phyloP scores from a whole-genome alignment of 2,329 filamentous ascomycete species.

The Lecanicillium sp. region DNA sequence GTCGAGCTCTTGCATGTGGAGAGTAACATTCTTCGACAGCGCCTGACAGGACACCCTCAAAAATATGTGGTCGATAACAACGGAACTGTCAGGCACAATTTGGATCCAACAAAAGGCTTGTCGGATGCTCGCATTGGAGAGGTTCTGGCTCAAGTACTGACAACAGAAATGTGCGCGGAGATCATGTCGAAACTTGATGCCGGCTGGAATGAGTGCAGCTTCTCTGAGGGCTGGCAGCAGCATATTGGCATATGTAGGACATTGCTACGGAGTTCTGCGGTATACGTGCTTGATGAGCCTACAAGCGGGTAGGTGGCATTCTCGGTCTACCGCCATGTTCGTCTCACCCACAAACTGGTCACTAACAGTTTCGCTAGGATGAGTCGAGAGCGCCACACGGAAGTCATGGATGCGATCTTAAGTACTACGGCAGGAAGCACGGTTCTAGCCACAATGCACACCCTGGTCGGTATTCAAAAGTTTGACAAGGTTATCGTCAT shows the following conservation, averaged over 20 bases:
- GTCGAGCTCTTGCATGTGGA: neutral
- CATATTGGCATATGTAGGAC: neutral
- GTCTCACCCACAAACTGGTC: neutral
- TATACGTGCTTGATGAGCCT: conserved; percentile 3
- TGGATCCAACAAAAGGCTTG: neutral
- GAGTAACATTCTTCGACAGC: neutral
- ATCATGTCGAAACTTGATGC: conserved; percentile 1
- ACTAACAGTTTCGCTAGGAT: neutral
- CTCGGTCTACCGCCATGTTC: neutral
- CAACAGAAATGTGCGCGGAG: neutral
- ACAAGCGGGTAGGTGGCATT: conserved; percentile 1
- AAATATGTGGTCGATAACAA: neutral
- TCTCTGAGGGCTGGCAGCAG: conserved; percentile 1
- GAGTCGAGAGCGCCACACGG: neutral
- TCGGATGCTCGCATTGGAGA: neutral
- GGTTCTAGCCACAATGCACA: neutral
- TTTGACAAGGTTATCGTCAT: conserved; percentile 1
- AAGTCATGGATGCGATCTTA: neutral
- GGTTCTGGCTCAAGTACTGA: neutral
- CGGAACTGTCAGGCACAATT: neutral
- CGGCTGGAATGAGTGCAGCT: conserved; percentile 1
- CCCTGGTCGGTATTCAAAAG: neutral
- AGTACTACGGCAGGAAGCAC: neutral
- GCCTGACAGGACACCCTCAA: conserved; percentile 1
- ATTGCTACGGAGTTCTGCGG: neutral